Evolutionary conservation across 2,329 filamentous ascomycete species (phyloP).

Genomic region (Ceratocystis albifundus): DNA sequence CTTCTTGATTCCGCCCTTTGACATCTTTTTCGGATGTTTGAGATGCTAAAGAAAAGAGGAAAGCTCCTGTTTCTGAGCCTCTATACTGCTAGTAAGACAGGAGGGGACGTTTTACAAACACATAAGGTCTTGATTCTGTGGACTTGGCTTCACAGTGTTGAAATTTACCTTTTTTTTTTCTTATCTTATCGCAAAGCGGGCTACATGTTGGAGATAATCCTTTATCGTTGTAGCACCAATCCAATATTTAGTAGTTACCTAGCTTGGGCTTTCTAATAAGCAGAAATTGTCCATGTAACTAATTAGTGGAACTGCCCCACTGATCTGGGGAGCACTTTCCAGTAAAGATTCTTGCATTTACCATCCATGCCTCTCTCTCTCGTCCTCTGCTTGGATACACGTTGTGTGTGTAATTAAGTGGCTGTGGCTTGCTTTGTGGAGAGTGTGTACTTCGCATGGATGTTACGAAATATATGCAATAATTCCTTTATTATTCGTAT

Average conservation of each 20-base stretch:
- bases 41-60: neutral
- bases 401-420: too few species aligned
- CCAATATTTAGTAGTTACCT: neutral
- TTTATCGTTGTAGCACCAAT: neutral
- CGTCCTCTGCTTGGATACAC: neutral
- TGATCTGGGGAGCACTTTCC: neutral
- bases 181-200: constrained; percentile 19
- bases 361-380: too few species aligned
- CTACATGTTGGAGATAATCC: neutral
- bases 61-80: neutral
- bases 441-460: too few species aligned
- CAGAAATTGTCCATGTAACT: neutral
- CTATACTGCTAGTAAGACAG: neutral
- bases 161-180: constrained; percentile 17
- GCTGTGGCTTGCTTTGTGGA: too few species aligned
- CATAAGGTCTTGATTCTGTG: neutral
- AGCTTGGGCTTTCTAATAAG: neutral
- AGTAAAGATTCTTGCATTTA: neutral
- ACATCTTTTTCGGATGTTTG: constrained; percentile 10
- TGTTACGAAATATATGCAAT: too few species aligned
- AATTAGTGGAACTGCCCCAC: neutral
- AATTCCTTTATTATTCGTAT: too few species aligned
- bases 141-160: neutral
- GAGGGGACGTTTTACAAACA: neutral
- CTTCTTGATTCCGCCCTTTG: constrained; percentile 23